A percentile compares a stretch with the other conserved stretches of the same genome.
Conservation (phyloP, 2,329 filamentous ascomycete genomes). For the Blumeria hordei region DNA sequence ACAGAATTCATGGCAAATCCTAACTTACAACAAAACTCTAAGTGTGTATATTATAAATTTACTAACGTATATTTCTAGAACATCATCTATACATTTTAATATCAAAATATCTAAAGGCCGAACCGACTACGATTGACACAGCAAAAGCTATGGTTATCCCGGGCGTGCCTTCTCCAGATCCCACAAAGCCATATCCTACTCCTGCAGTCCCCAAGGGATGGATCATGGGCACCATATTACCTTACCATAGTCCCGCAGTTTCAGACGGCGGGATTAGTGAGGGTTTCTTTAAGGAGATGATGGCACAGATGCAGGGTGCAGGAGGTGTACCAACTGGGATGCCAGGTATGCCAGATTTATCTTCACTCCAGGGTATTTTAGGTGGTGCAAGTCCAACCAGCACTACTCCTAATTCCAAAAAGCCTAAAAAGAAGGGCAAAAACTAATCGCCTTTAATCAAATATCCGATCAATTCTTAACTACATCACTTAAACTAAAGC, state of each 20-base stretch:
- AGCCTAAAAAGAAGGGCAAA: slow-evolving; percentile 24
- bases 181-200: slow-evolving; percentile 42
- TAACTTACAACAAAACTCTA: background rate
- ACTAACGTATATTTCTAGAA: slow-evolving; percentile 22
- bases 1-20: too few relatives aligned
- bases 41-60: background rate
- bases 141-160: slow-evolving; percentile 50
- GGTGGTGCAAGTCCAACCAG: slow-evolving; percentile 13
- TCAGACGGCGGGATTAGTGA: slow-evolving; percentile 85
- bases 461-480: too few relatives aligned
- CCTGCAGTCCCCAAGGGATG: slow-evolving; percentile 64
- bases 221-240: slow-evolving; percentile 69
- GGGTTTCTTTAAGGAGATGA: slow-evolving; percentile 89
- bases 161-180: slow-evolving; percentile 38
- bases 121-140: slow-evolving; percentile 53
- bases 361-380: slow-evolving; percentile 29
- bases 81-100: slow-evolving; percentile 73
- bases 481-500: too few relatives aligned
- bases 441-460: slow-evolving; percentile 2
- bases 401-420: slow-evolving; percentile 1
- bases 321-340: slow-evolving; percentile 11
- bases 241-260: slow-evolving; percentile 69
- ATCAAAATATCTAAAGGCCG: slow-evolving; percentile 45
- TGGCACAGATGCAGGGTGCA: slow-evolving; percentile 56
- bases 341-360: slow-evolving; percentile 17